Evolutionary conservation across 2,329 filamentous ascomycete genomes (phyloP), one percentile per base, ranked within the genome.

Genomic region (Epichloe elymi): DNA sequence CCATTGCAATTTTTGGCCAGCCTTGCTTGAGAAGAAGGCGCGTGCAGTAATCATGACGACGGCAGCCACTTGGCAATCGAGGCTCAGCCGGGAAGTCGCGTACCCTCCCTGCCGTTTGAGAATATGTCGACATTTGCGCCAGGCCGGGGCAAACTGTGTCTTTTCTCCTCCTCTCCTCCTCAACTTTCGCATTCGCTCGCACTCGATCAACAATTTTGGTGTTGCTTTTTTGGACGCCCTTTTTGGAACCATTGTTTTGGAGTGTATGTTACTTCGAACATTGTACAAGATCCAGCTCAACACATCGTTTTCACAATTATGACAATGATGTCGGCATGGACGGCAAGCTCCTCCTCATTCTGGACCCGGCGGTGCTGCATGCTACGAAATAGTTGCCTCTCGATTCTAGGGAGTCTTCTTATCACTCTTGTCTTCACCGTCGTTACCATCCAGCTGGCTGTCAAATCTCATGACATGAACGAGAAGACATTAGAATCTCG

Each of bases 221-320:
- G 36, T 50, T 42, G 33, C 43, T 38, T 38, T 38, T 48, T 46
- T 51, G 15, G 19, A 33, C 11, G 4, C 14, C 17, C 36, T 51
- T 57, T 57, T 58, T 55, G 49, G 46, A 48, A 49, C 48, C 50
- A 37, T 55, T 56, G 59, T 39, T 12, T 63, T 62, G 60, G 56
- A 52, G 56, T 51, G 50, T 55, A 61, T 59, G 47, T 56, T 60
- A 56, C 46, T 39, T 40, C 6, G 30, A 42, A 40, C 38, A 38
- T 48, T 44, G 14, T 48, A 48, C 45, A 30, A 37, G 5, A n/a
- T 33, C 33, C 26, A 26, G 5, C 33, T 40, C 37, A 37, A 30
- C n/a, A 48, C 46, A 48, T 49, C 39, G 26, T 39, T 42, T 35
- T 23, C 37, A 43, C 44, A 19, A 42, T 17, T 38, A 45, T 48